phyloP scores from a whole-genome alignment of 164 flowering plant species.

The Sedum album region DNA sequence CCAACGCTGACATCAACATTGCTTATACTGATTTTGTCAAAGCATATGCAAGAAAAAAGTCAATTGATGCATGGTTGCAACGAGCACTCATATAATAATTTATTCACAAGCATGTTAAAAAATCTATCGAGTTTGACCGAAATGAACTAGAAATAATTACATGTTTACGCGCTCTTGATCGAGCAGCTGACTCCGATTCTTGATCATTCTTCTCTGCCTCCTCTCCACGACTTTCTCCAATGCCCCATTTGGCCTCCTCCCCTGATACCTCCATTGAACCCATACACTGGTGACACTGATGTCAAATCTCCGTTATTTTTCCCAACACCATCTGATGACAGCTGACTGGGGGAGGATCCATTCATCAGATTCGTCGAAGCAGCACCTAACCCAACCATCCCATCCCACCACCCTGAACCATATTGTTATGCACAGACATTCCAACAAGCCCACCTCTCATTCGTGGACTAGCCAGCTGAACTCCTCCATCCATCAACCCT shows the following conservation, averaged over 20 bases:
- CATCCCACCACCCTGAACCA: conserved; percentile 45
- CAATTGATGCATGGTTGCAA: too few relatives aligned
- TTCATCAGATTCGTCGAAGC: conserved; percentile 31
- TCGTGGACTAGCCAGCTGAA: conserved; percentile 37
- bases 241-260: conserved; percentile 40
- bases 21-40: background rate
- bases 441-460: conserved; percentile 45
- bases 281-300: conserved; percentile 67
- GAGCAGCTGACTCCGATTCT: conserved; percentile 62
- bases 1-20: background rate
- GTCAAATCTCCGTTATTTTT: conserved; percentile 72
- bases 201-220: conserved; percentile 65
- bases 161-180: conserved; percentile 71
- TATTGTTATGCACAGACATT: conserved; percentile 25
- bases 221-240: conserved; percentile 63
- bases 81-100: too few relatives aligned
- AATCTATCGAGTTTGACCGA: background rate
- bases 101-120: background rate
- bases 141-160: conserved; percentile 16
- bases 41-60: too few relatives aligned
- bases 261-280: conserved; percentile 52
- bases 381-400: conserved; percentile 50
- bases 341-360: conserved; percentile 56
- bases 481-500: conserved; percentile 22
- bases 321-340: conserved; percentile 67